Base-by-base conservation (phyloP, 371 early-diverging fungal genomes). In the Mortierella sp. region DNA sequence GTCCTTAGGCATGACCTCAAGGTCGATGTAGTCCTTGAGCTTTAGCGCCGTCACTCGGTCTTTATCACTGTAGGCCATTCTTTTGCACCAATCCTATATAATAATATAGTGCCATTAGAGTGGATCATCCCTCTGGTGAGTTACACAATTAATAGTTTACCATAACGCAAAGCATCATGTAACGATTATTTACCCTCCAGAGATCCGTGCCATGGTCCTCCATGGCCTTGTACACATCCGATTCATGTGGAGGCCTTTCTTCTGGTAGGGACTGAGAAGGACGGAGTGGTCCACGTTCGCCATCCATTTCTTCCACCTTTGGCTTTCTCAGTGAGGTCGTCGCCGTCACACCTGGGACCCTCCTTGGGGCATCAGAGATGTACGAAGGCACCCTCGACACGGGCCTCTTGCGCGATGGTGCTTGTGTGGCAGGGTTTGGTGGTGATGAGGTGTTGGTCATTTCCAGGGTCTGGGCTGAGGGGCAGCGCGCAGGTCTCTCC, bases 21-120 rank as follows among this genome's bases (percentile, higher is more conserved):
- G 21, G 21, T 65, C 65, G 65, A 65, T 65, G 38, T 65, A 65
- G 38, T 65, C 65, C 65, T 65, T 38, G 65, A 65, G 38, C 35
- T 65, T 65, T 65, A 24, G 38, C 38, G 65, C 21, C 6, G 65
- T 65, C 38, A 65, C 65, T 38, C 21, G 35, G 21, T 65, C 65
- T 24, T 65, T 65, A 21, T 65, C 65, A 1, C 21, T 7, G 65
- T 65, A 38, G 2, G 21, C 2, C 65, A 65, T 65, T 4, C 8
- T 18, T 7, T 35, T 65, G 21, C 65, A 65, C 65, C 65, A 65
- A 5, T 32, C 38, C 65, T 65, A 58, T 29, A 29, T 41, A 41
- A 41, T 6, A 41, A 41, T 7, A 41, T 41, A 24, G 27, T 7
- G 16, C 1, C 27, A 56, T n/a, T 38, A 38, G 38, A 65, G 2